Evolutionary conservation across 192 early-diverging fungal species (phyloP).

Genomic region (Backusella tarrabulga): DNA sequence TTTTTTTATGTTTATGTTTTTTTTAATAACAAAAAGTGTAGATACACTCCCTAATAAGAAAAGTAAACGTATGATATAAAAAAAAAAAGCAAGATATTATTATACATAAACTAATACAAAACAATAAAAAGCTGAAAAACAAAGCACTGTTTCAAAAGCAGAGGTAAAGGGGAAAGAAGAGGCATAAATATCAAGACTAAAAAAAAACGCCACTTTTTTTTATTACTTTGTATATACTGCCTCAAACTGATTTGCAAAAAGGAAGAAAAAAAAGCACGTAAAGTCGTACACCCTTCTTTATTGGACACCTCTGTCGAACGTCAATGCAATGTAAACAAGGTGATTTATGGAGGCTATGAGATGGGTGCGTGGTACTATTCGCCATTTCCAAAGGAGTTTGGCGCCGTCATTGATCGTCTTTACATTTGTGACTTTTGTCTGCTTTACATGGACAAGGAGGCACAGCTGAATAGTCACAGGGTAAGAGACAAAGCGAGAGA

Average conservation of each 20-base stretch:
- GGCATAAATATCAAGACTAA: background rate
- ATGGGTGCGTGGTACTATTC: constrained; percentile 94
- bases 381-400: constrained; percentile 92
- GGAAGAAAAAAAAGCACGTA: constrained; percentile 10
- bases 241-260: background rate
- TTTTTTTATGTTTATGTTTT: background rate
- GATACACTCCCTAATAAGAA: background rate
- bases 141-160: background rate
- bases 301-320: constrained; percentile 13
- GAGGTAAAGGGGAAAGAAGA: background rate
- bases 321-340: constrained; percentile 42
- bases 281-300: constrained; percentile 5
- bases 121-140: background rate
- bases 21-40: background rate
- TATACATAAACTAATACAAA: background rate
- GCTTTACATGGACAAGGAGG: constrained; percentile 86
- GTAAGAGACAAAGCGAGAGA: constrained; percentile 20
- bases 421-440: constrained; percentile 93
- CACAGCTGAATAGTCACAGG: constrained; percentile 64
- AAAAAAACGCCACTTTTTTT: background rate
- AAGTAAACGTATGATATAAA: background rate
- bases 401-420: constrained; percentile 57
- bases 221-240: background rate
- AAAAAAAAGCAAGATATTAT: background rate
- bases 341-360: constrained; percentile 77